These are phyloP conservation scores for Zopfochytrium polystomum DNA, from an alignment of 371 early-diverging fungal species.

Conservation along the genomic window DNA sequence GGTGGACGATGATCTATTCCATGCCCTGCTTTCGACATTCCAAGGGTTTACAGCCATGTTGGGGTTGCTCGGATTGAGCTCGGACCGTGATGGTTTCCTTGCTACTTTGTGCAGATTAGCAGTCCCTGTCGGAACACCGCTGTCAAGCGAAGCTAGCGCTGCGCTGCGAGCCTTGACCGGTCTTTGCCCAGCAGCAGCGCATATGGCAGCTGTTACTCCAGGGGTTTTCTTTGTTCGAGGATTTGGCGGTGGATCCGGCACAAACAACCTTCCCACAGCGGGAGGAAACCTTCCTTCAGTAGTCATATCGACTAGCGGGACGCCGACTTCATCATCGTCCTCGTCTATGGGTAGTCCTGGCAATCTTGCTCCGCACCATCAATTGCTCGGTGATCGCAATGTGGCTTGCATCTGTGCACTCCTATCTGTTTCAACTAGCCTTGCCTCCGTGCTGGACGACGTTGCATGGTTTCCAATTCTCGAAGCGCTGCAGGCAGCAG, in stretches of 20 bases:
- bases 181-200: conserved; percentile 10
- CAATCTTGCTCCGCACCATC: not conserved
- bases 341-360: too few relatives aligned
- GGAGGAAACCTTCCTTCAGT: too few relatives aligned
- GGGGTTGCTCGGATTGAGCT: conserved; percentile 75
- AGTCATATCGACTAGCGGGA: too few relatives aligned
- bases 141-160: conserved; percentile 21
- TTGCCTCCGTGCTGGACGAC: conserved; percentile 70
- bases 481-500: conserved; percentile 85
- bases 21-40: conserved; percentile 64
- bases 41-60: conserved; percentile 77
- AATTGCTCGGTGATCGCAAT: conserved; percentile 68
- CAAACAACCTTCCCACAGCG: too few relatives aligned
- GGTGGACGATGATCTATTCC: conserved; percentile 84
- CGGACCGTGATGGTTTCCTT: conserved; percentile 83
- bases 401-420: conserved; percentile 72
- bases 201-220: not conserved
- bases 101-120: conserved; percentile 72
- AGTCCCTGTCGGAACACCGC: conserved; percentile 30
- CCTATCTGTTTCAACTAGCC: conserved; percentile 67
- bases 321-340: too few relatives aligned
- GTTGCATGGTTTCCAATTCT: conserved; percentile 82
- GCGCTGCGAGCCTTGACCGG: conserved; percentile 12
- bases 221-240: conserved; percentile 1
- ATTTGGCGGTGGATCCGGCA: not conserved